Evolutionary conservation across 441 rosid species (phyloP), one percentile per base, ranked within the genome.

Genomic region (Aquilaria agallochum): DNA sequence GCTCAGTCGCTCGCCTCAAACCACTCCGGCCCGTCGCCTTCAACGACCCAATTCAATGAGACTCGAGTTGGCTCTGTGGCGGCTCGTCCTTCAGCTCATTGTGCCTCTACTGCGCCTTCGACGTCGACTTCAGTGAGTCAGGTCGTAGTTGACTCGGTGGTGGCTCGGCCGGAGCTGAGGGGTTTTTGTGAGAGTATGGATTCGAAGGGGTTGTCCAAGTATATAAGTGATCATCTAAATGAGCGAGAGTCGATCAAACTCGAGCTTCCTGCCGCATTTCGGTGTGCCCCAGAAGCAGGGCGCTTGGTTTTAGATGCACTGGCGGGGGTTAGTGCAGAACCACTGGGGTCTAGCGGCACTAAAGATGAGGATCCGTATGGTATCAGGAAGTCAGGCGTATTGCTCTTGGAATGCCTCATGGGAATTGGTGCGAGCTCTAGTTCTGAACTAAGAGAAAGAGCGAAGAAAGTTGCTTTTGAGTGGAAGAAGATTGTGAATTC

Each of bases 231-330:
- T 11, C 63, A 63, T 14, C 57, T 67, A 1, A 76, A 68, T 15
- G 83, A 75, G 64, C 72, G 82, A 47, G 65, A 58, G 0, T 55
- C 71, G n/a, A 74, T 80, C 48, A 71, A 77, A 57, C 53, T 15
- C 0, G 87, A 84, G 80, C 84, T 85, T n/a, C 44, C 63, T 0
- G 66, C 20, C 1, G 83, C 85, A 48, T 66, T 89, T 53, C 69
- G 75, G 48, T 56, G 33, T 7, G 71, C 82, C 9, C 42, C 70
- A 15, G 85, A 83, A 66, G 85, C 88, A 2, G 79, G 82, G 2
- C 51, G 59, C 4, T 53, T 87, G 77, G 73, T 91, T 58, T 69
- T 91, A 40, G 95, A 82, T 71, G 92, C 95, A 42, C 67, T 91
- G 73, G 83, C 78, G 15, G 92, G 83, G 58, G 87, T 80, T 54